phyloP scores from a whole-genome alignment of 345 rosid species.

The Salix udensis region DNA sequence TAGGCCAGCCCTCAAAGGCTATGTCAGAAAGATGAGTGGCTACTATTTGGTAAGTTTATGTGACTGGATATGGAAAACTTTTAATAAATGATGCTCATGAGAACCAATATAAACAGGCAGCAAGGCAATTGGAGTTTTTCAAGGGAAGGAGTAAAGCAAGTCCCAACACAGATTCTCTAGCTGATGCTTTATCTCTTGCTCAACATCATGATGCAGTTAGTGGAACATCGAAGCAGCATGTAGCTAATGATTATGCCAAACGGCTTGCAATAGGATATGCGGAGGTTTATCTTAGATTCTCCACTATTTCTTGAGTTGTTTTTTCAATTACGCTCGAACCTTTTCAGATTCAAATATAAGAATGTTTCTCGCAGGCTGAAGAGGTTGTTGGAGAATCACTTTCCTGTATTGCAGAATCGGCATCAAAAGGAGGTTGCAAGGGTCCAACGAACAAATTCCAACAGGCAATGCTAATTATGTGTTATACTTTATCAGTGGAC shows the following conservation, averaged over 20 bases:
- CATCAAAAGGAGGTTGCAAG: constrained; percentile 25
- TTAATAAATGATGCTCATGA: constrained; percentile 6
- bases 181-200: constrained; percentile 46
- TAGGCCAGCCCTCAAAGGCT: constrained; percentile 43
- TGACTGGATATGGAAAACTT: background rate
- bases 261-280: constrained; percentile 40
- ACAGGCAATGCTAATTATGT: constrained; percentile 27
- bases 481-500: background rate
- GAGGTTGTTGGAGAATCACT: constrained; percentile 43
- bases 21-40: constrained; percentile 45
- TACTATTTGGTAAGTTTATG: constrained; percentile 41
- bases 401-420: constrained; percentile 29
- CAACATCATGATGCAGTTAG: constrained; percentile 54
- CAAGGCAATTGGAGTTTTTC: constrained; percentile 48
- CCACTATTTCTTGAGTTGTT: background rate
- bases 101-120: constrained; percentile 33
- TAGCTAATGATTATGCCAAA: constrained; percentile 50
- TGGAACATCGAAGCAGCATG: constrained; percentile 53
- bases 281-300: constrained; percentile 29
- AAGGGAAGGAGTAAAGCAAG: constrained; percentile 37
- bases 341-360: background rate
- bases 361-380: constrained; percentile 34
- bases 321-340: background rate
- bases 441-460: constrained; percentile 30
- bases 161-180: constrained; percentile 38